Percentiles rank a stretch among this genome's conserved stretches.
Conservation (phyloP, 257 asterid genomes). For the Primulina tabacum region DNA sequence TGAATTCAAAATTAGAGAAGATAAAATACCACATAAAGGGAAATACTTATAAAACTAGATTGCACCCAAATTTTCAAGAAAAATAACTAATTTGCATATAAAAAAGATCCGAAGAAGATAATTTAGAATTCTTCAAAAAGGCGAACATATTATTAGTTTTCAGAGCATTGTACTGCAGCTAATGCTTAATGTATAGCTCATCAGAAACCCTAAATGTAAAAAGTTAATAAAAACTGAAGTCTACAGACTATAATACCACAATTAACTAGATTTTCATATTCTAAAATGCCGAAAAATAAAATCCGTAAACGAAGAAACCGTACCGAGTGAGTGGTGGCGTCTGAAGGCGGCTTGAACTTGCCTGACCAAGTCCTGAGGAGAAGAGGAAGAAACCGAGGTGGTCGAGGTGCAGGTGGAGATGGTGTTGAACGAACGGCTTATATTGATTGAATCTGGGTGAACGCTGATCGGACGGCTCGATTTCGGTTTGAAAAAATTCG, state of each 20-base stretch:
- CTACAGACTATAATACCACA: background rate
- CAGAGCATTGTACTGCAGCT: slow-evolving; percentile 8
- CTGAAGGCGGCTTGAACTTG: slow-evolving; percentile 72
- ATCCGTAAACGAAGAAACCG: background rate
- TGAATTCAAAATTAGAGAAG: background rate
- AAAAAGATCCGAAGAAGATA: background rate
- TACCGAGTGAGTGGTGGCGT: slow-evolving; percentile 83
- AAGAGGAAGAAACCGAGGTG: slow-evolving; percentile 54
- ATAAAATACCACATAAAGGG: background rate
- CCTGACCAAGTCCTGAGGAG: slow-evolving; percentile 71
- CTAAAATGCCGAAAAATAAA: background rate
- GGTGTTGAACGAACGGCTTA: slow-evolving; percentile 48
- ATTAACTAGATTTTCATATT: background rate
- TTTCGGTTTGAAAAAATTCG: slow-evolving; percentile 41
- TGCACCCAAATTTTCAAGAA: background rate
- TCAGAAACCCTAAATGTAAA: background rate
- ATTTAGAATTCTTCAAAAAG: background rate
- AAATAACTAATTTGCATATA: too few species aligned
- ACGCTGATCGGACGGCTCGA: slow-evolving; percentile 52
- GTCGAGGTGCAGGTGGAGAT: slow-evolving; percentile 46
- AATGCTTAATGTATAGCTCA: slow-evolving; percentile 19
- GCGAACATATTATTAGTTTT: background rate
- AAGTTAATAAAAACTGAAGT: background rate
- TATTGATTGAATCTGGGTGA: slow-evolving; percentile 47
- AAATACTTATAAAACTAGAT: background rate